Conservation (phyloP, 140 eudicot genomes). For the Oenanthe javanica region DNA sequence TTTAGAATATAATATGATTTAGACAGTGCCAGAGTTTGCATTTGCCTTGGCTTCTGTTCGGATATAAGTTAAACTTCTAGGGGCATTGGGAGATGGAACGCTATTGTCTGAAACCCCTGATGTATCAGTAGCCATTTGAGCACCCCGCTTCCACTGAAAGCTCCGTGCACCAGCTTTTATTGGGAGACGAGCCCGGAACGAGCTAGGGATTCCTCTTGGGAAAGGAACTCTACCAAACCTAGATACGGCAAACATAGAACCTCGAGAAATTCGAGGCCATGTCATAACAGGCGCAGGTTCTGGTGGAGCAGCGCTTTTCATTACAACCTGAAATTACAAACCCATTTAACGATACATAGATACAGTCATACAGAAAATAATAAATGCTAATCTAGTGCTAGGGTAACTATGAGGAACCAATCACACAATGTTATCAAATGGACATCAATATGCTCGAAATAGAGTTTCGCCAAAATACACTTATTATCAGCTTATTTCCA, state of each 20-base stretch:
- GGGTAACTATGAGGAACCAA: not conserved
- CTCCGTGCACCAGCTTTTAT: conserved; percentile 80
- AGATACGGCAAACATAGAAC: conserved; percentile 49
- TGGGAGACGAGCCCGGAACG: conserved; percentile 49
- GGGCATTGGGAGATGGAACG: conserved; percentile 25
- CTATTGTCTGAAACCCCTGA: conserved; percentile 15
- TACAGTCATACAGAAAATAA: not conserved
- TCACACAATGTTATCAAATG: not conserved
- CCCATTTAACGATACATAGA: not conserved
- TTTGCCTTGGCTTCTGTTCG: conserved; percentile 57
- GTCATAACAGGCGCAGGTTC: conserved; percentile 44
- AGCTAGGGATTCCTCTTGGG: conserved; percentile 46
- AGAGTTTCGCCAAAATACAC: not conserved
- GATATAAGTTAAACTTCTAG: conserved; percentile 73
- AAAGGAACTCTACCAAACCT: conserved; percentile 55
- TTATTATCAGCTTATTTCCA: not conserved
- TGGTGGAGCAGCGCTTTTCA: conserved; percentile 53
- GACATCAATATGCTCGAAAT: not conserved
- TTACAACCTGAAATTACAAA: conserved; percentile 51
- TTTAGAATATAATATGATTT: not conserved
- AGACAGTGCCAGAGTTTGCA: conserved; percentile 2
- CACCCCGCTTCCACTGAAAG: conserved; percentile 87
- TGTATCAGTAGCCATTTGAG: conserved; percentile 26
- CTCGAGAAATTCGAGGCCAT: conserved; percentile 58
- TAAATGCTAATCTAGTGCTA: not conserved